A percentile compares a stretch with the other conserved stretches of the same genome.
Conservation (phyloP, 2,329 filamentous ascomycete genomes). For the Grosmannia clavigera region DNA sequence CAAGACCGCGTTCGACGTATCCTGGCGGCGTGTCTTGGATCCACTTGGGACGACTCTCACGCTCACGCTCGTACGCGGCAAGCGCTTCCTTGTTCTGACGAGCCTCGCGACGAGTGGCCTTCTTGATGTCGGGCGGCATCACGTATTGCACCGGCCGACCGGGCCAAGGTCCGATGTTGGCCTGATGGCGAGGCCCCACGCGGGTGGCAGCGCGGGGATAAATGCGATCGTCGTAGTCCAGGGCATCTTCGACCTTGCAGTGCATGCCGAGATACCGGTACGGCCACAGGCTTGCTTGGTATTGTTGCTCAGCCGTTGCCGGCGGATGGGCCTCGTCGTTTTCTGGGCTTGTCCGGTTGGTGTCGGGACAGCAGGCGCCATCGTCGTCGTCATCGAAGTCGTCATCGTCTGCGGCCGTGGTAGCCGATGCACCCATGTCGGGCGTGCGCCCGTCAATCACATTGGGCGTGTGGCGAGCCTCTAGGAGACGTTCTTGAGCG, state of each 20-base stretch:
- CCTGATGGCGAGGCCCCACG: constrained; percentile 83
- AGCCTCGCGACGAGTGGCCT: constrained; percentile 62
- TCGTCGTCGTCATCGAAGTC: constrained; percentile 67
- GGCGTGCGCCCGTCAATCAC: constrained; percentile 53
- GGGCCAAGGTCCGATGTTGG: constrained; percentile 72
- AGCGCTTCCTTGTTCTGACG: constrained; percentile 71
- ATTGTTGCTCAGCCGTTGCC: constrained; percentile 74
- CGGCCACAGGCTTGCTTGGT: constrained; percentile 89
- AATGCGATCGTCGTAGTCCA: constrained; percentile 95
- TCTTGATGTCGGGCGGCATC: constrained; percentile 81
- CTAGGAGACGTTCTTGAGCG: constrained; percentile 85
- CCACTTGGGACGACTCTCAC: constrained; percentile 82
- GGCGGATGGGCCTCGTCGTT: constrained; percentile 44
- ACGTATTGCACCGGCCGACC: constrained; percentile 82
- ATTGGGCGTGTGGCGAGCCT: constrained; percentile 76
- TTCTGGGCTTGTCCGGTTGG: constrained; percentile 52
- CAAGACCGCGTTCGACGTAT: constrained; percentile 74
- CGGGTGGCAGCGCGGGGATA: constrained; percentile 92
- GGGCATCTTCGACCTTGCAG: constrained; percentile 84
- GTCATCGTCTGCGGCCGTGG: constrained; percentile 52
- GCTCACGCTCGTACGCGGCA: constrained; percentile 71
- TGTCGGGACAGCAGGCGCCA: constrained; percentile 39
- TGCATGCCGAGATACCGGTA: constrained; percentile 94
- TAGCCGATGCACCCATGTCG: constrained; percentile 2
- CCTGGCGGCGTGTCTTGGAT: constrained; percentile 82